phyloP scores from a whole-genome alignment of 768 basidiomycete species.

The Tylopilus rubrobrunneus region DNA sequence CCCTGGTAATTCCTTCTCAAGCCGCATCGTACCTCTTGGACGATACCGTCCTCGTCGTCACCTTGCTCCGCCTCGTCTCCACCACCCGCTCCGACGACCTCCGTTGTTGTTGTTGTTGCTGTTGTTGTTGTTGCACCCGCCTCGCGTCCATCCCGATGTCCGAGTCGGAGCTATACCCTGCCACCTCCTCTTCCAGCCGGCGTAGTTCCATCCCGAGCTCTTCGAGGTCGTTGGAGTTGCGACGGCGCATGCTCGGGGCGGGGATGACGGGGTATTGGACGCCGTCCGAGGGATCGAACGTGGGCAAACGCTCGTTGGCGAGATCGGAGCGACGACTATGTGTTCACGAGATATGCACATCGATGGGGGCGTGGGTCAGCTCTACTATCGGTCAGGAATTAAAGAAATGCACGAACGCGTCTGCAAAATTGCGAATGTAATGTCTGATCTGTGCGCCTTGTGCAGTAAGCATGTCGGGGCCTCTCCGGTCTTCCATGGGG shows the following conservation, averaged over 20 bases:
- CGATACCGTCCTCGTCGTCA: slow-evolving; percentile 43
- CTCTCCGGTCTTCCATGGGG: slow-evolving; percentile 36
- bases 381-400: neutral
- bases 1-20: neutral
- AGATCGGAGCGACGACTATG: slow-evolving; percentile 67
- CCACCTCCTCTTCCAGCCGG: slow-evolving; percentile 55
- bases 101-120: neutral
- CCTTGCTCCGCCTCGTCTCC: slow-evolving; percentile 47
- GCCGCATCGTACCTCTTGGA: slow-evolving; percentile 49
- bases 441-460: slow-evolving; percentile 55
- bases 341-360: no score
- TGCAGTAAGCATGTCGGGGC: slow-evolving; percentile 57
- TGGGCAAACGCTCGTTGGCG: slow-evolving; percentile 71
- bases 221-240: slow-evolving; percentile 38
- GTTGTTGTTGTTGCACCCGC: neutral
- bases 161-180: slow-evolving; percentile 29
- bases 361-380: no score
- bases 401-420: slow-evolving; percentile 52
- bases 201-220: slow-evolving; percentile 63
- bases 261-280: slow-evolving; percentile 46
- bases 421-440: slow-evolving; percentile 68
- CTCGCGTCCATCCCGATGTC: neutral
- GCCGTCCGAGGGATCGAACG: slow-evolving; percentile 38
- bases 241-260: slow-evolving; percentile 58
- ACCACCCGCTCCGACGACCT: slow-evolving; percentile 55